Conservation (phyloP, 768 basidiomycete species). For the Phanerodontia chrysosporium region DNA sequence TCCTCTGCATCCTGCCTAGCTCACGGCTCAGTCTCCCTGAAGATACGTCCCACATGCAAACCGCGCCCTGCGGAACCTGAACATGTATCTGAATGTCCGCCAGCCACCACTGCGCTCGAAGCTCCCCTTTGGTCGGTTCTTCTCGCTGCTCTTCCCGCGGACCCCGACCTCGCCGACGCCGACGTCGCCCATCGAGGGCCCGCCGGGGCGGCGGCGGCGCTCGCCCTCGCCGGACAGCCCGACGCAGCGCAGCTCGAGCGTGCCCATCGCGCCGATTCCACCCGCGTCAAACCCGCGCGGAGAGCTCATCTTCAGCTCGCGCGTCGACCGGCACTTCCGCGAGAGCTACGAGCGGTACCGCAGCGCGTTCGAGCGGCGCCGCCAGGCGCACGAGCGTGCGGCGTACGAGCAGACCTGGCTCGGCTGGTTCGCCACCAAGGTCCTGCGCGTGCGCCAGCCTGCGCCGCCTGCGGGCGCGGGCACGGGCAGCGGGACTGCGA, state of each 20-base stretch:
- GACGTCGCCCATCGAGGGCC: constrained; percentile 35
- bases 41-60: constrained; percentile 98
- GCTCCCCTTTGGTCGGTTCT: constrained; percentile 43
- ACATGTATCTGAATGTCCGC: constrained; percentile 96
- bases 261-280: constrained; percentile 75
- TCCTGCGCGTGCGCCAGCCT: constrained; percentile 21
- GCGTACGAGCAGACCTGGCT: constrained; percentile 28
- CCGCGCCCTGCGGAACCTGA: constrained; percentile 83
- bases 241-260: constrained; percentile 37
- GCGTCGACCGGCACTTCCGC: constrained; percentile 75
- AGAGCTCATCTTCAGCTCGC: constrained; percentile 92
- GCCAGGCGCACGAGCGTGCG: constrained; percentile 58
- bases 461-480: background rate
- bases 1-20: background rate
- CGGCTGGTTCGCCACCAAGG: constrained; percentile 25
- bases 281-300: constrained; percentile 88
- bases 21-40: constrained; percentile 6
- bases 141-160: constrained; percentile 51
- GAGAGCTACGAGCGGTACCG: constrained; percentile 94
- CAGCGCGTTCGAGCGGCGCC: constrained; percentile 73
- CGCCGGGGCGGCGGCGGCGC: constrained; percentile 26
- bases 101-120: constrained; percentile 67
- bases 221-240: constrained; percentile 27
- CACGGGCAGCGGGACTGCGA: constrained; percentile 12
- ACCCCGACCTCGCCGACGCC: constrained; percentile 25